These are phyloP conservation scores for Suhomyces anneliseae DNA, from an alignment of 1,139 yeast genomes.

Conservation along the genomic window DNA sequence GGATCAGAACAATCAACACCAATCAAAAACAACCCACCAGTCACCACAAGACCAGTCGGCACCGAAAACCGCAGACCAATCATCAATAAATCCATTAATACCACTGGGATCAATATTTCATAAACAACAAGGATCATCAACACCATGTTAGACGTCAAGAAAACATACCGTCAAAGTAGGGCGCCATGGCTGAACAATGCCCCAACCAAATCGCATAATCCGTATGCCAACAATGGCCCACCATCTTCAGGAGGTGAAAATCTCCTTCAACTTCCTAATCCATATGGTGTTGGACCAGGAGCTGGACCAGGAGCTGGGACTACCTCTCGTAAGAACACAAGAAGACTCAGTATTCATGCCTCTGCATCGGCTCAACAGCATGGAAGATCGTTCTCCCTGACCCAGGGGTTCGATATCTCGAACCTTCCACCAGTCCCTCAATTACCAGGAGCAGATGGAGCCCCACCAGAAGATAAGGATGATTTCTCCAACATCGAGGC, in stretches of 20 bases:
- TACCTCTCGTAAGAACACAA: constrained; percentile 25
- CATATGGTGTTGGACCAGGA: constrained; percentile 15
- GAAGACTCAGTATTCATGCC: constrained; percentile 47
- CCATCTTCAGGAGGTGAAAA: constrained; percentile 4
- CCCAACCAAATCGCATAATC: constrained; percentile 25
- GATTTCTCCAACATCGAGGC: constrained; percentile 36
- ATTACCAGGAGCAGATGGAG: constrained; percentile 16
- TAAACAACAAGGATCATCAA: neutral
- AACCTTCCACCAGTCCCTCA: constrained; percentile 45
- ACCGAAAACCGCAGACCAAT: too few species aligned
- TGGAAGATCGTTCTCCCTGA: constrained; percentile 27
- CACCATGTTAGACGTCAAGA: constrained; percentile 30
- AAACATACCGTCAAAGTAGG: constrained; percentile 41
- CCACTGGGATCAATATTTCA: too few species aligned
- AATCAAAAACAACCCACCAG: too few species aligned
- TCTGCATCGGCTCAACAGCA: constrained; percentile 42
- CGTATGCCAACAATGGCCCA: constrained; percentile 35
- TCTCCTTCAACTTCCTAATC: constrained; percentile 14
- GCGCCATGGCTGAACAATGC: constrained; percentile 44
- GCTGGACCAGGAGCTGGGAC: constrained; percentile 11
- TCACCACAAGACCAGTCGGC: too few species aligned
- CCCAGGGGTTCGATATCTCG: constrained; percentile 25
- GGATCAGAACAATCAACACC: too few species aligned
- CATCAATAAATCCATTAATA: too few species aligned
- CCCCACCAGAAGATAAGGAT: constrained; percentile 13